Percentiles rank a stretch among this genome's conserved stretches.
Evolutionary conservation across 306 rosid genomes (phyloP).

Genomic region (Pachyrhizus erosus): DNA sequence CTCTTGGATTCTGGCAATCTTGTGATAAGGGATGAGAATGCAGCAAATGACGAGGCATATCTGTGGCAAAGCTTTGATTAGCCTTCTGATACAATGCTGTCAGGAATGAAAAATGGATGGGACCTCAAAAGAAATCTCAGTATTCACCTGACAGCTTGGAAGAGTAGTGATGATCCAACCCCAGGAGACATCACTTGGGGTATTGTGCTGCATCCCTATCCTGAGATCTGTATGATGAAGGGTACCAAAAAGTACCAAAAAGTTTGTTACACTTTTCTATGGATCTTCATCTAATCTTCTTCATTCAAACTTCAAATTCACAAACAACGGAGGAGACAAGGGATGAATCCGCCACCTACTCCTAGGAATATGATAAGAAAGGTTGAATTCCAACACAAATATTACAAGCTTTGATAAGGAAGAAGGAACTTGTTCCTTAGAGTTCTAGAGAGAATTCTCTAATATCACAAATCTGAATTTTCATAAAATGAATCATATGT

Average conservation of each 20-base stretch:
- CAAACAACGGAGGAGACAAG: no score
- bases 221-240: background rate
- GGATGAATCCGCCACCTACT: no score
- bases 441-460: no score
- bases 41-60: background rate
- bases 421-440: no score
- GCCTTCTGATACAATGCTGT: background rate
- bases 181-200: background rate
- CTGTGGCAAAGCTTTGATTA: constrained; percentile 13
- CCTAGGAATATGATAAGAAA: no score
- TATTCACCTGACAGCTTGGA: background rate
- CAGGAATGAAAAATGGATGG: background rate
- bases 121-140: background rate
- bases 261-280: no score
- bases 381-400: no score
- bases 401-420: no score
- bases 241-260: background rate
- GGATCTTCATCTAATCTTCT: no score
- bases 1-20: background rate
- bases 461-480: no score
- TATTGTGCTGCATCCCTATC: background rate
- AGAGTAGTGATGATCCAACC: background rate
- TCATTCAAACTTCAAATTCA: no score
- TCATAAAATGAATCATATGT: no score
- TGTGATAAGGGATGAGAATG: background rate